Percentiles rank a stretch among this genome's conserved stretches.
These are phyloP conservation scores for Neurospora tetrasperma DNA, from an alignment of 495 filamentous ascomycete species.

Conservation along the genomic window DNA sequence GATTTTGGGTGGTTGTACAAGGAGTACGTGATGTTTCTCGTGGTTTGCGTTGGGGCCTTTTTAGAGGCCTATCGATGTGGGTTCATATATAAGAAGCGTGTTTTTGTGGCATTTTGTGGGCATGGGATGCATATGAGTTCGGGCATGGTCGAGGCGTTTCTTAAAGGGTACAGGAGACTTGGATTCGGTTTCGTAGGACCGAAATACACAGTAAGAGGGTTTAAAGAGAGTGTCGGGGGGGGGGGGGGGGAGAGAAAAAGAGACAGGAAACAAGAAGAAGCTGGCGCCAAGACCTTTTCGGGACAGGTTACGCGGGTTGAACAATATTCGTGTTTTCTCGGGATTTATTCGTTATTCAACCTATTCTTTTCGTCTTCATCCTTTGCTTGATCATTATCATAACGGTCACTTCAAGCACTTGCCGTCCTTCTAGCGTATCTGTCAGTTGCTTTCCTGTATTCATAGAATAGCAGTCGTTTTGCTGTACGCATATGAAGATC, in stretches of 20 bases:
- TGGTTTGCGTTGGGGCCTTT: not conserved
- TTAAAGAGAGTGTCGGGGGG: no score
- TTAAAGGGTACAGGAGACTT: not conserved
- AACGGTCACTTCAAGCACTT: not conserved
- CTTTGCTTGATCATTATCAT: not conserved
- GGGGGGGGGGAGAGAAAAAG: not conserved
- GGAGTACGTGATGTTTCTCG: not conserved
- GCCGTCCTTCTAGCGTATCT: not conserved
- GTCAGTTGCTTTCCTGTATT: not conserved
- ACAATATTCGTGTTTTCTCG: not conserved
- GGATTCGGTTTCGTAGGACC: not conserved
- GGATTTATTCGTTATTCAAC: not conserved
- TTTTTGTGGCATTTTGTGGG: not conserved
- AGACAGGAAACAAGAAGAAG: not conserved
- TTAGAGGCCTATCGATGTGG: not conserved
- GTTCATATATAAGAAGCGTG: not conserved
- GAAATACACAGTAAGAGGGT: not conserved
- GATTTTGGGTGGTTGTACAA: conserved; percentile 9
- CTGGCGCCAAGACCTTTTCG: not conserved
- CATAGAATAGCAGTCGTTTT: not conserved
- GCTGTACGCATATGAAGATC: not conserved
- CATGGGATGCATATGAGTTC: not conserved
- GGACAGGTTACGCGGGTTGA: not conserved
- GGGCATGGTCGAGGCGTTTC: not conserved
- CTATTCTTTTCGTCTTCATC: not conserved